Conservation (phyloP, 2,329 filamentous ascomycete genomes). For the Calycina herbarum region DNA sequence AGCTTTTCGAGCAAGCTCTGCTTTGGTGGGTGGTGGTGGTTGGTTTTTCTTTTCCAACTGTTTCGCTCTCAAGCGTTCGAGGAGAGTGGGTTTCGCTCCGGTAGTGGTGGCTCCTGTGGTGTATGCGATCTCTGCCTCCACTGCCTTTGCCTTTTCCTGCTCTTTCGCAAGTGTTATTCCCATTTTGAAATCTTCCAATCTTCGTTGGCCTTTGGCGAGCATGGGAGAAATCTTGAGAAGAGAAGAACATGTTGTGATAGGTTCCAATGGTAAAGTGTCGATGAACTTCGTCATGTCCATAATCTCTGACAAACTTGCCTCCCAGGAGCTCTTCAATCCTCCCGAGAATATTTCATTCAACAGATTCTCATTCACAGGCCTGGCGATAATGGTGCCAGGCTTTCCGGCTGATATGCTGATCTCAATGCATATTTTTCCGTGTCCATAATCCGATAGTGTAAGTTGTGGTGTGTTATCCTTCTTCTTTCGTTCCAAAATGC, state of each 20-base stretch:
- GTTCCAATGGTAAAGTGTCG: slow-evolving; percentile 53
- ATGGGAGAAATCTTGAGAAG: slow-evolving; percentile 55
- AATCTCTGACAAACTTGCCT: slow-evolving; percentile 24
- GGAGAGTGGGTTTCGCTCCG: slow-evolving; percentile 60
- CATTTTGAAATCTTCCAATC: slow-evolving; percentile 67
- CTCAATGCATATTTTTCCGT: slow-evolving; percentile 59
- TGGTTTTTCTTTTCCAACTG: slow-evolving; percentile 52
- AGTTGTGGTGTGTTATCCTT: slow-evolving; percentile 38
- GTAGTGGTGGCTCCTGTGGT: slow-evolving; percentile 29
- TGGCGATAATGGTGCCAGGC: slow-evolving; percentile 33
- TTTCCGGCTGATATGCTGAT: slow-evolving; percentile 36
- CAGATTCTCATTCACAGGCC: slow-evolving; percentile 49
- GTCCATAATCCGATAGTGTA: slow-evolving; percentile 53
- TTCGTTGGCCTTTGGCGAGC: slow-evolving; percentile 65
- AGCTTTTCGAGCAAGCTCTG: slow-evolving; percentile 59
- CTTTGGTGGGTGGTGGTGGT: slow-evolving; percentile 49
- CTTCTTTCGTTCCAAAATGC: slow-evolving; percentile 38
- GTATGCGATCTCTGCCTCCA: slow-evolving; percentile 11
- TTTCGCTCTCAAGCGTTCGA: slow-evolving; percentile 76
- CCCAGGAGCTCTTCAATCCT: slow-evolving; percentile 51
- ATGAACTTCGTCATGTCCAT: slow-evolving; percentile 47
- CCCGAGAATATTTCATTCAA: slow-evolving; percentile 56
- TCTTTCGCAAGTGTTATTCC: slow-evolving; percentile 55
- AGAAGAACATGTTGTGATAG: slow-evolving; percentile 53
- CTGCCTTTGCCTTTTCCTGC: slow-evolving; percentile 41